A percentile compares a stretch with the other conserved stretches of the same genome.
phyloP scores from a whole-genome alignment of 208 protist genomes.

The Trypanosoma cruzi region DNA sequence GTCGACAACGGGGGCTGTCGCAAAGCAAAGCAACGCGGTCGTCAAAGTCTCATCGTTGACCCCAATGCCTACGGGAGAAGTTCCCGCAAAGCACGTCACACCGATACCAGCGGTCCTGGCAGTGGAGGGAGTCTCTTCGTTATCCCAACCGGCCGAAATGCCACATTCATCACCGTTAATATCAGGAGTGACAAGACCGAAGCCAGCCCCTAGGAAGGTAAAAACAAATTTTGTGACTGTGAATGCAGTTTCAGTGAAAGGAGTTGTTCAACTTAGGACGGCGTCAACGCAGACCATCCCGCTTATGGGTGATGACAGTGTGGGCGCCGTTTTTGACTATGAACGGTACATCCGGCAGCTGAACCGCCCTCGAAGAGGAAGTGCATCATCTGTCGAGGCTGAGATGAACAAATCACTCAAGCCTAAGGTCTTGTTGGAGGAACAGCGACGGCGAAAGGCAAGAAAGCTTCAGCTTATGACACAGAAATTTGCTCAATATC shows the following conservation, averaged over 20 bases:
- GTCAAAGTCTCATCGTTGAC: too few species aligned
- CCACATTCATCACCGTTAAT: neutral
- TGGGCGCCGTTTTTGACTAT: conserved; percentile 88
- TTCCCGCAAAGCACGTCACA: too few species aligned
- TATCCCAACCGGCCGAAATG: neutral
- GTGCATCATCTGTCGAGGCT: conserved; percentile 26
- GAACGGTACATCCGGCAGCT: conserved; percentile 47
- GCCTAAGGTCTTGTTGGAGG: neutral
- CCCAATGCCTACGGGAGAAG: too few species aligned
- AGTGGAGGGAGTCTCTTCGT: neutral
- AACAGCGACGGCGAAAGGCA: neutral
- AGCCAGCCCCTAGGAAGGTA: neutral
- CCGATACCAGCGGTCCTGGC: neutral
- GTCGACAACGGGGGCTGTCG: neutral
- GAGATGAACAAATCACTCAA: neutral
- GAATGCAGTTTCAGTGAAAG: neutral
- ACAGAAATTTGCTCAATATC: neutral
- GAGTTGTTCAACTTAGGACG: neutral
- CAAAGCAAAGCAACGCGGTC: too few species aligned
- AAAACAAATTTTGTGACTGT: neutral
- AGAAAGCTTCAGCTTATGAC: neutral
- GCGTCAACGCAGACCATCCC: conserved; percentile 14
- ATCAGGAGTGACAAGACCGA: neutral
- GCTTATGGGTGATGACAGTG: conserved; percentile 26
- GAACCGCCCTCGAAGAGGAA: neutral